Evolutionary conservation across 2,329 filamentous ascomycete species (phyloP), one percentile per base, ranked within the genome.

Genomic region (Paracoccidioides brasiliensis): DNA sequence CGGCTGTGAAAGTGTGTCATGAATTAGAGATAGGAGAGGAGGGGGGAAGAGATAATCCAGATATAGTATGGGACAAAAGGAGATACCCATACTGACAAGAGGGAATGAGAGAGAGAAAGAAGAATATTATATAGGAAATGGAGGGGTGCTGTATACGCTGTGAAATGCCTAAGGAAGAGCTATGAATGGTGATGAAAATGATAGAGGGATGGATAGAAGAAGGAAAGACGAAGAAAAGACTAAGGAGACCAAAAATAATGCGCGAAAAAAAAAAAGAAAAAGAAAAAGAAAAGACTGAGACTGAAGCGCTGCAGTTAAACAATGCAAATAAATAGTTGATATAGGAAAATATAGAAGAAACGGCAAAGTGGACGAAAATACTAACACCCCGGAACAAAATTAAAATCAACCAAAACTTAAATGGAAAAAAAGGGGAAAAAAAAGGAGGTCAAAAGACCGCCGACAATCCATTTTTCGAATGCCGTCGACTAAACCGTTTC

Each of bases 381-480:
- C 22, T 22, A 22, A 22, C 22, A 22, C 22, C 22, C 22, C 22
- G 22, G 2, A 22, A 22, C 22, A 22, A 22, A 22, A 22, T 22
- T 22, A 22, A 22, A 22, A 22, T 22, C 22, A 22, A 22, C 22
- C 22, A 22, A 22, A 22, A 22, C 22, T 2, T 2, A 22, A 22
- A 22, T 22, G 22, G 22, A 30, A 32, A 22, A 10, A 4, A 14
- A 37, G 14, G n/a, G 63, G 60, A 58, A 60, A 22, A n/a, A 50
- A 33, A 15, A 22, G 40, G 56, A 57, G 52, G 56, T 70, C 70
- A 95, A 67, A 96, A 95, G 52, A 88, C 86, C 51, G 90, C 86
- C 33, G 89, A 89, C 51, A 95, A 79, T n/a, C 91, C 90, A 69
- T 89, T 95, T 73, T 94, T 95, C 14, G 88, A 94, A 72, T 95